Evolutionary conservation across 495 filamentous ascomycete genomes (phyloP).

Genomic region (Penicillium coffeae): DNA sequence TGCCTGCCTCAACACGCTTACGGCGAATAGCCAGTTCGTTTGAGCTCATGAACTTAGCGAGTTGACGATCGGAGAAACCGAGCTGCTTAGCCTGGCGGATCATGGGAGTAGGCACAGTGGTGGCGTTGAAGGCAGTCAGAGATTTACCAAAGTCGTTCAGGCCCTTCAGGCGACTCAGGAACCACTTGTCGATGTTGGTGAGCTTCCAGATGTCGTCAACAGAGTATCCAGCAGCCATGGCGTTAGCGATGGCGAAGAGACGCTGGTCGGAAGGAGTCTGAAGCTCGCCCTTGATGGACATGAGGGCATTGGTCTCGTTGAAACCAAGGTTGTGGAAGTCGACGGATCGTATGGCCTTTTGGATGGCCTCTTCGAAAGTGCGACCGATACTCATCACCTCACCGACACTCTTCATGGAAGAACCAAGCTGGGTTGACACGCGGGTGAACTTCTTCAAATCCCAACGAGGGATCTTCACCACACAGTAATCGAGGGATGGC

Average conservation of each 20-base stretch:
- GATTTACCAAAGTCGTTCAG: slow-evolving; percentile 81
- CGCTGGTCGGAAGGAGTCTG: slow-evolving; percentile 98
- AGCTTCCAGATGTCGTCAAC: slow-evolving; percentile 97
- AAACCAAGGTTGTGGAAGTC: slow-evolving; percentile 96
- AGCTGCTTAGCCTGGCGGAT: slow-evolving; percentile 84
- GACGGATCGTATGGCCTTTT: slow-evolving; percentile 93
- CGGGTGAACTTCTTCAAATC: slow-evolving; percentile 98
- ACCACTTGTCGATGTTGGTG: slow-evolving; percentile 87
- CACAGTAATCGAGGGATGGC: slow-evolving; percentile 97
- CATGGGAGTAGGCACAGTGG: slow-evolving; percentile 58
- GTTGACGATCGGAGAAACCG: slow-evolving; percentile 88
- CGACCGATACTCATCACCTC: slow-evolving; percentile 98
- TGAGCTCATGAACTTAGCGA: slow-evolving; percentile 89
- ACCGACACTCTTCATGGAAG: slow-evolving; percentile 99
- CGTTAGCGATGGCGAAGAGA: slow-evolving; percentile 95
- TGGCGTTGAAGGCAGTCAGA: slow-evolving; percentile 68
- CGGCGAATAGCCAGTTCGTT: slow-evolving; percentile 86
- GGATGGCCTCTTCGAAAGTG: slow-evolving; percentile 96
- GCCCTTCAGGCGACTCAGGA: slow-evolving; percentile 83
- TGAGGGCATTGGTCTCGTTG: slow-evolving; percentile 84
- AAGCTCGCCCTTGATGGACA: slow-evolving; percentile 93
- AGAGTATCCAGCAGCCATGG: slow-evolving; percentile 88
- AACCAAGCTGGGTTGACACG: slow-evolving; percentile 89
- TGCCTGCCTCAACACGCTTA: slow-evolving; percentile 75
- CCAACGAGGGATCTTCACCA: slow-evolving; percentile 98